Base-by-base conservation (phyloP, 2,329 filamentous ascomycete genomes). In the Waltergamsia citrina region DNA sequence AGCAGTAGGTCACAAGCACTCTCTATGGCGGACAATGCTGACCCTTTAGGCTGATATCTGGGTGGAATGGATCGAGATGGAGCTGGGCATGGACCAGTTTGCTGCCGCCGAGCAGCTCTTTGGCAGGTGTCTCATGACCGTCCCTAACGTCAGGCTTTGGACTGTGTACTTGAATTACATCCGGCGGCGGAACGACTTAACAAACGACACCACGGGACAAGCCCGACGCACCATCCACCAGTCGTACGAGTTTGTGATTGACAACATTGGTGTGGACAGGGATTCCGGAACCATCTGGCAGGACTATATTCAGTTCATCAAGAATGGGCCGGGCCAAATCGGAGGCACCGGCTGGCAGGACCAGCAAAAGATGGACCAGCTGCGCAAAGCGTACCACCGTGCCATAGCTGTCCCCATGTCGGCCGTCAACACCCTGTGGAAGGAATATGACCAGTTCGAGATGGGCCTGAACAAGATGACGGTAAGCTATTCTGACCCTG, bases 401-500 rank as follows among this genome's bases (percentile, higher is more conserved):
- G 90, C 90, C 11, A 85, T 95, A 38, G 80, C 77, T 43, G 76
- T 95, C 25, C 93, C 93, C 5, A 94, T 86, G 42, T 76, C 81
- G 35, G 82, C 81, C 21, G 76, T 94, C 32, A 85, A 90, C 49
- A 74, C 72, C 34, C 63, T 98, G 11, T 98, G 92, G 93, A 94
- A 93, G 54, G 90, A 98, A 51, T 98, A 98, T 51, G 88, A 96
- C 54, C 80, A 85, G 45, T 98, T 98, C 51, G 92, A 98, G 60
- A 87, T 92, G 74, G 77, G 81, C 6, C 60, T 95, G 38, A 95
- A 95, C 65, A 96, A 94, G 58, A 75, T 86, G 44, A 93, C 87
- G 27, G 85, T 88, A 69, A 52, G 73, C 61, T 20, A 8, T 27
- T 18, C 20, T 17, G 16, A 8, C 7, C 10, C n/a, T n/a, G n/a